Evolutionary conservation across 2,329 filamentous ascomycete genomes (phyloP).

Genomic region (Beauveria sp.): DNA sequence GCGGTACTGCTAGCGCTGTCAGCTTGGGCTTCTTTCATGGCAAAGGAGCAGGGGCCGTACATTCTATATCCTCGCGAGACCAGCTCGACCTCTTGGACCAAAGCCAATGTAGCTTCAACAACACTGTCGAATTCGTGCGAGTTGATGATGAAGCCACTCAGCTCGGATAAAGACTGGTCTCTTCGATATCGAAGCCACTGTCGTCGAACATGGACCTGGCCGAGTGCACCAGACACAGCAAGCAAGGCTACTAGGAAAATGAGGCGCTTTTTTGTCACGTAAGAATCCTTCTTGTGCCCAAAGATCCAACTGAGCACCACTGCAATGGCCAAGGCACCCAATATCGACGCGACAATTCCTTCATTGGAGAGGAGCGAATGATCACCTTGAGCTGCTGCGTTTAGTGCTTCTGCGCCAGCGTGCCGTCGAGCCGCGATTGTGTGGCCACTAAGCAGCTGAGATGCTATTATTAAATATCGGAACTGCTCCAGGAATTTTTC

Average conservation of each 20-base stretch:
- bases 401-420: conserved; percentile 15
- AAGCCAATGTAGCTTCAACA: conserved; percentile 64
- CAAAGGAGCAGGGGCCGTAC: conserved; percentile 36
- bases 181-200: conserved; percentile 77
- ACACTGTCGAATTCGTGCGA: conserved; percentile 77
- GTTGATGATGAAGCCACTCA: conserved; percentile 60
- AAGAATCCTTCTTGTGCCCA: conserved; percentile 36
- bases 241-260: conserved; percentile 40
- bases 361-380: conserved; percentile 33
- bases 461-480: conserved; percentile 86
- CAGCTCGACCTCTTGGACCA: conserved; percentile 92
- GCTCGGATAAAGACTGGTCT: conserved; percentile 63
- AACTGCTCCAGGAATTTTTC: conserved; percentile 85
- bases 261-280: conserved; percentile 49
- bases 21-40: conserved; percentile 8
- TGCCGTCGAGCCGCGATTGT: conserved; percentile 36
- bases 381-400: conserved; percentile 13
- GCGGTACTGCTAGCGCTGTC: conserved; percentile 54
- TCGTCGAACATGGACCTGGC: conserved; percentile 66
- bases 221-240: conserved; percentile 44
- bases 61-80: conserved; percentile 85
- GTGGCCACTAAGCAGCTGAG: conserved; percentile 73
- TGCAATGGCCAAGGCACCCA: conserved; percentile 54
- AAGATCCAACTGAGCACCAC: conserved; percentile 67
- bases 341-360: conserved; percentile 39